phyloP scores from a whole-genome alignment of 306 rosid genomes.

The Mimosa pudica region DNA sequence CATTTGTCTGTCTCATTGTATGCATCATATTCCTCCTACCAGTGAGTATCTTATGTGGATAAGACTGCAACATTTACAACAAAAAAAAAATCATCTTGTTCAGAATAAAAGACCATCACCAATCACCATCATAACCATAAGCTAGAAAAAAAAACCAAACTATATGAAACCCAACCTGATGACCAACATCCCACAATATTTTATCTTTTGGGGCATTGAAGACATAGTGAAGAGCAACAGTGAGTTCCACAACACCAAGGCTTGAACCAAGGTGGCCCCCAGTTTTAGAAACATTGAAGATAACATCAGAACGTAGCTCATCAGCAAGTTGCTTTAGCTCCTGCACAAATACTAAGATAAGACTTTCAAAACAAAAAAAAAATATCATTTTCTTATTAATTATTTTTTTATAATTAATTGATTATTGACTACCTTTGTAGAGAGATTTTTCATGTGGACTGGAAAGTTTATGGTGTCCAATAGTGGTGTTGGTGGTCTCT shows the following conservation, averaged over 20 bases:
- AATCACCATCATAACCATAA: neutral
- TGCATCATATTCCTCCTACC: constrained; percentile 92
- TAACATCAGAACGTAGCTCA: constrained; percentile 90
- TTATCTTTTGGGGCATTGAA: constrained; percentile 87
- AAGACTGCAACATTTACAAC: constrained; percentile 60
- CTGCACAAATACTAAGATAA: constrained; percentile 43
- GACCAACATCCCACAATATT: constrained; percentile 98
- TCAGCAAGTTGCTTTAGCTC: constrained; percentile 91
- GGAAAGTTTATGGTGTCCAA: constrained; percentile 90
- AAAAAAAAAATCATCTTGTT: constrained; percentile 20
- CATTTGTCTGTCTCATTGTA: constrained; percentile 88
- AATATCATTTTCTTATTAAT: neutral
- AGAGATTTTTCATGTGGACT: constrained; percentile 93
- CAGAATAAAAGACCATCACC: constrained; percentile 5
- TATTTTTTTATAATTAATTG: neutral
- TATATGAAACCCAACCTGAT: constrained; percentile 62
- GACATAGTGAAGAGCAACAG: constrained; percentile 95
- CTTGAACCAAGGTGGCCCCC: constrained; percentile 99
- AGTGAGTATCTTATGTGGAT: constrained; percentile 94
- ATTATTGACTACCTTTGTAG: constrained; percentile 63
- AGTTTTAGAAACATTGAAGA: constrained; percentile 90
- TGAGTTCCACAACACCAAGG: constrained; percentile 95
- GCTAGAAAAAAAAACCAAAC: constrained; percentile 15
- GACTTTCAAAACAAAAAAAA: neutral
- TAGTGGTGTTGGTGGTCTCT: constrained; percentile 90